Evolutionary conservation across 225 moss, liverwort and hornwort genomes (phyloP).

Genomic region (Pseudisothecium myosuroides): DNA sequence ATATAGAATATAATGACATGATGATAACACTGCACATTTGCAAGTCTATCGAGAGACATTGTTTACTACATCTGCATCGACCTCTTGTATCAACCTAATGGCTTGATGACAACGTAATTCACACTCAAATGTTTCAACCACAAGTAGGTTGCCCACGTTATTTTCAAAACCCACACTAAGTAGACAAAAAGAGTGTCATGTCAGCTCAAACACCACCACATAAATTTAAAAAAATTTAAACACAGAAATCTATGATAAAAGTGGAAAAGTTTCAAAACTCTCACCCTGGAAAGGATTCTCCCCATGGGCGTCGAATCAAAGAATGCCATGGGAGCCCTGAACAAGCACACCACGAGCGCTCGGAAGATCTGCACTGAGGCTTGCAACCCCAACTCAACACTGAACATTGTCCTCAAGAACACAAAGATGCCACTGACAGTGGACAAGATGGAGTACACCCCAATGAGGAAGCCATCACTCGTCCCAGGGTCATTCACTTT

Average conservation of each 20-base stretch:
- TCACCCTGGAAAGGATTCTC: constrained; percentile 62
- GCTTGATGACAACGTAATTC: background rate
- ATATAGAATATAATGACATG: background rate
- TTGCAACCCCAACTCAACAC: constrained; percentile 26
- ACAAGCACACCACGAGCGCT: constrained; percentile 22
- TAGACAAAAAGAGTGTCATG: background rate
- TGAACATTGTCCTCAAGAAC: constrained; percentile 29
- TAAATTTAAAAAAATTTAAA: background rate
- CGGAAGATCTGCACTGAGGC: constrained; percentile 42
- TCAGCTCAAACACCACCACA: background rate
- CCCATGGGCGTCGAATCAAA: constrained; percentile 78
- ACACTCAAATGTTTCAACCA: background rate
- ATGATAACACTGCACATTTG: background rate
- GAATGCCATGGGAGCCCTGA: constrained; percentile 70
- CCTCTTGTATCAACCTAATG: background rate
- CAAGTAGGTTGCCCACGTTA: background rate
- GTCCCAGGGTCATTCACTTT: constrained; percentile 16
- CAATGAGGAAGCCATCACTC: constrained; percentile 20
- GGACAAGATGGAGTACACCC: constrained; percentile 36
- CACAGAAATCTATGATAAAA: background rate
- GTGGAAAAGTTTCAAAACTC: background rate
- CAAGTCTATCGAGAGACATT: background rate
- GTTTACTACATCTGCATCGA: background rate
- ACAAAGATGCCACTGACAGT: constrained; percentile 39
- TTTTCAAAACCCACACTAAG: background rate